Percentiles rank a stretch among this genome's conserved stretches.
Conservation (phyloP, 2,329 filamentous ascomycete species). For the Cladosporium sphaerospermum region DNA sequence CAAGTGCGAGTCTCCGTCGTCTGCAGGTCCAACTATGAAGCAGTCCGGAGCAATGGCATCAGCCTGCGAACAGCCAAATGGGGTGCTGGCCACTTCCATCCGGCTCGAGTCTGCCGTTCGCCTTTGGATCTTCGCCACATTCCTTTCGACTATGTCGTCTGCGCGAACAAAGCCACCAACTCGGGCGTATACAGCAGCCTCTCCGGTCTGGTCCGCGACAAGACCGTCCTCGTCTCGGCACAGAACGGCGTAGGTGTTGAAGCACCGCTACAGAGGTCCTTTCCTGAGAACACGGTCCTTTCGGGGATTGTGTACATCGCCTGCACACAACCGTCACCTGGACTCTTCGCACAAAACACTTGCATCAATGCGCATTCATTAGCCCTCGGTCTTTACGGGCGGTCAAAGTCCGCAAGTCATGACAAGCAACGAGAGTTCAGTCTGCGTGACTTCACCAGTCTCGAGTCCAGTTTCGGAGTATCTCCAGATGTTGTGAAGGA, state of each 20-base stretch:
- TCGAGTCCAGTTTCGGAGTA: slow-evolving; percentile 17
- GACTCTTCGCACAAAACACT: slow-evolving; percentile 17
- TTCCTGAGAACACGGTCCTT: slow-evolving; percentile 19
- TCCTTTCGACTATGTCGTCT: slow-evolving; percentile 20
- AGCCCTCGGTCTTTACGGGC: slow-evolving; percentile 13
- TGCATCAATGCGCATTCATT: slow-evolving; percentile 17
- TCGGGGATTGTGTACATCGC: slow-evolving; percentile 21
- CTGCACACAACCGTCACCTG: slow-evolving; percentile 18
- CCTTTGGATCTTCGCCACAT: slow-evolving; percentile 9
- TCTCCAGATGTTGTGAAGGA: slow-evolving; percentile 15
- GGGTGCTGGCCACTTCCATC: slow-evolving; percentile 19
- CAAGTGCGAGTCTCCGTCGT: slow-evolving; percentile 19
- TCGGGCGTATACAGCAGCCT: slow-evolving; percentile 15
- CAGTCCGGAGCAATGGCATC: slow-evolving; percentile 15
- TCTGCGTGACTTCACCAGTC: slow-evolving; percentile 11
- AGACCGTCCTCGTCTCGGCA: slow-evolving; percentile 18
- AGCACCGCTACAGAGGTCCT: slow-evolving; percentile 15
- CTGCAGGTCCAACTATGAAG: slow-evolving; percentile 21
- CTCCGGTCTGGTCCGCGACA: slow-evolving; percentile 10
- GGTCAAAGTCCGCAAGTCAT: not conserved
- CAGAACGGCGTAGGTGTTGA: slow-evolving; percentile 24
- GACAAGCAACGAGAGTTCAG: too few species aligned
- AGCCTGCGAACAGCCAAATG: slow-evolving; percentile 18
- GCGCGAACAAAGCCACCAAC: slow-evolving; percentile 20
- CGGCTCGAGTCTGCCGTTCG: slow-evolving; percentile 16